Evolutionary conservation across 1,284 basidiomycete genomes (phyloP).

Genomic region (Papiliotrema laurentii): DNA sequence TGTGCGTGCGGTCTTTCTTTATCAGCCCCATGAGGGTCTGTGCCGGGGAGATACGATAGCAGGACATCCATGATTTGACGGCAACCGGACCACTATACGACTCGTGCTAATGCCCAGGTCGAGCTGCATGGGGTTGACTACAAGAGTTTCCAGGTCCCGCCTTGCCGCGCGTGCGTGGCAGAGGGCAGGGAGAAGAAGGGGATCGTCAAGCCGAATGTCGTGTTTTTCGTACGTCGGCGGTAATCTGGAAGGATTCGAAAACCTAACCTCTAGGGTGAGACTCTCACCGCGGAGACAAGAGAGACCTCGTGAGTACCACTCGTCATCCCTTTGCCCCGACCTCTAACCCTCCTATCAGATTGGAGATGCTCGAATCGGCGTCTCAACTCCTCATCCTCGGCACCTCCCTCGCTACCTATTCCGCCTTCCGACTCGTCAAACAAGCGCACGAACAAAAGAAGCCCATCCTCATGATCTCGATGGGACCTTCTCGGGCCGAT

Average conservation of each 20-base stretch:
- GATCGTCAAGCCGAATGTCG: slow-evolving; percentile 69
- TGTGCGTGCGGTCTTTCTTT: slow-evolving; percentile 51
- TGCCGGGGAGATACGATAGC: no score
- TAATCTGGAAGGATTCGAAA: background rate
- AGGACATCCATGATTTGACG: no score
- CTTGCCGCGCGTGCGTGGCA: slow-evolving; percentile 61
- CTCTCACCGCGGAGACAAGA: slow-evolving; percentile 60
- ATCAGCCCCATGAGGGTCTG: background rate
- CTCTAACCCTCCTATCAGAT: background rate
- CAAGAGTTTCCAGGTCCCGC: slow-evolving; percentile 69
- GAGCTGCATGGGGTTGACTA: slow-evolving; percentile 73
- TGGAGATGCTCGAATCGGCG: slow-evolving; percentile 44
- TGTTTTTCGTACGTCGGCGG: slow-evolving; percentile 60
- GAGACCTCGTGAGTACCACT: slow-evolving; percentile 62
- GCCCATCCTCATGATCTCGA: slow-evolving; percentile 72
- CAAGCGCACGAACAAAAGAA: slow-evolving; percentile 70
- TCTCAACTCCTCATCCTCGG: slow-evolving; percentile 74
- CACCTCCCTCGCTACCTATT: slow-evolving; percentile 86
- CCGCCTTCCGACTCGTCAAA: slow-evolving; percentile 79
- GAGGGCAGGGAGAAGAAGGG: slow-evolving; percentile 55
- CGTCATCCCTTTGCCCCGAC: background rate
- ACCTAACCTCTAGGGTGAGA: slow-evolving; percentile 57
- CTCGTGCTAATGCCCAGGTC: slow-evolving; percentile 53
- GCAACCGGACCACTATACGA: no score
- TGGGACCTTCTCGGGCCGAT: slow-evolving; percentile 82